Conservation (phyloP, 2,329 filamentous ascomycete species). For the Coniosporium tulheliwenetii region DNA sequence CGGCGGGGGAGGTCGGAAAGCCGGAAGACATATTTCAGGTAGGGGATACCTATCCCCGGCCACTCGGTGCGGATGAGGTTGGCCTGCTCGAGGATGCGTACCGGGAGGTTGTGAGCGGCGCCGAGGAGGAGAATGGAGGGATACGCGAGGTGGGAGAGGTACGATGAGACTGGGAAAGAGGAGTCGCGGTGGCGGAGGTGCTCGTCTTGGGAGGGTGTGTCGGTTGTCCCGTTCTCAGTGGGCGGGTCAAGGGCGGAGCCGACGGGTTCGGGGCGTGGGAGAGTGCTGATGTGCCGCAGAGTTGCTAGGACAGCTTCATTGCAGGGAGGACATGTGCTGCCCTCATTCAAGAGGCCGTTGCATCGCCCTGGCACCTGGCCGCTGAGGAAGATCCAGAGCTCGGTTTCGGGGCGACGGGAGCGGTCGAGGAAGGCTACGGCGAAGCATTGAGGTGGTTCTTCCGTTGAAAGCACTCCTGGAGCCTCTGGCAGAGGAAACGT, state of each 20-base stretch:
- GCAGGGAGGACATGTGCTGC: too few relatives aligned
- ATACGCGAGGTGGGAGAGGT: neutral
- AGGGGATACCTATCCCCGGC: conserved; percentile 1
- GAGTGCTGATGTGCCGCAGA: too few relatives aligned
- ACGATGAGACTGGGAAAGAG: neutral
- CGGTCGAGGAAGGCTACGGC: conserved; percentile 47
- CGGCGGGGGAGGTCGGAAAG: conserved; percentile 22
- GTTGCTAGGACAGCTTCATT: too few relatives aligned
- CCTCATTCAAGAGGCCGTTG: too few relatives aligned
- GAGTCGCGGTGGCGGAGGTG: neutral
- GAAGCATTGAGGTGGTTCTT: conserved; percentile 22
- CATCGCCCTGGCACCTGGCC: too few relatives aligned
- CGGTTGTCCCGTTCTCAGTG: too few relatives aligned
- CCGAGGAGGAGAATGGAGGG: neutral
- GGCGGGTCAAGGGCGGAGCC: too few relatives aligned
- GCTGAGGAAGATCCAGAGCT: conserved; percentile 42
- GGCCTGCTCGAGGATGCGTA: neutral
- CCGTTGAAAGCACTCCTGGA: neutral
- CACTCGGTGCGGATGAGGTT: conserved; percentile 3
- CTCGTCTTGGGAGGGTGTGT: too few relatives aligned
- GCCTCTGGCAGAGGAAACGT: too few relatives aligned
- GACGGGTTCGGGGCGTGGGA: too few relatives aligned
- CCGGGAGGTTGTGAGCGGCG: neutral
- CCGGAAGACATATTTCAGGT: conserved; percentile 6
- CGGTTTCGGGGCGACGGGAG: conserved; percentile 44